Evolutionary conservation across 1,284 basidiomycete species (phyloP).

Genomic region (Cryptococcus depauperatus): DNA sequence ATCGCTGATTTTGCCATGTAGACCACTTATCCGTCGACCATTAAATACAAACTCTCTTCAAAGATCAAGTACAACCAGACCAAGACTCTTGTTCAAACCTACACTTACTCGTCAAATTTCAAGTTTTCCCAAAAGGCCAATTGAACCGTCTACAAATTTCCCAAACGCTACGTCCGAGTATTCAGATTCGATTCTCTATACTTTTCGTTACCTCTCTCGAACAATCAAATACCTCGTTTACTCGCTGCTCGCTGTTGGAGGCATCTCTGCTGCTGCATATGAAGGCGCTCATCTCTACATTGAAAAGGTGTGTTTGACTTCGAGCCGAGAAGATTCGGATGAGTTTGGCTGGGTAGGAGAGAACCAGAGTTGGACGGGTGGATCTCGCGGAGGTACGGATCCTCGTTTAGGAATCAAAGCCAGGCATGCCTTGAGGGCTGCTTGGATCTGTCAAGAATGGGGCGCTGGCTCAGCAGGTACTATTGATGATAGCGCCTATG

Average conservation of each 20-base stretch:
- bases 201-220: conserved; percentile 30
- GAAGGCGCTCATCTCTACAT: conserved; percentile 63
- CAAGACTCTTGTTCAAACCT: no score
- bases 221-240: conserved; percentile 33
- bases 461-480: conserved; percentile 50
- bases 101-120: no score
- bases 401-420: conserved; percentile 58
- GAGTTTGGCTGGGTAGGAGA: conserved; percentile 68
- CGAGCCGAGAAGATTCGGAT: conserved; percentile 47
- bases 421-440: conserved; percentile 59
- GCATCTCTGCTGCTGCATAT: conserved; percentile 48
- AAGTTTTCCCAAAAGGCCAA: background rate
- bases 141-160: background rate
- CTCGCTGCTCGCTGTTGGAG: conserved; percentile 31
- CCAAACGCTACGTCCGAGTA: conserved; percentile 21
- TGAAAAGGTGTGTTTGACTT: conserved; percentile 55
- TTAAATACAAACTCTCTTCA: no score
- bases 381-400: conserved; percentile 61
- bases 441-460: conserved; percentile 71
- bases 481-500: conserved; percentile 5
- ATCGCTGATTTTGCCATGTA: no score
- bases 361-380: conserved; percentile 65
- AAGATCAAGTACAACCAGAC: no score
- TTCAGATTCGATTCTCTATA: conserved; percentile 38
- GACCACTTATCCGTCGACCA: no score